Conservation (phyloP, 148 eudicot genomes). For the Salicornia ramosissima region DNA sequence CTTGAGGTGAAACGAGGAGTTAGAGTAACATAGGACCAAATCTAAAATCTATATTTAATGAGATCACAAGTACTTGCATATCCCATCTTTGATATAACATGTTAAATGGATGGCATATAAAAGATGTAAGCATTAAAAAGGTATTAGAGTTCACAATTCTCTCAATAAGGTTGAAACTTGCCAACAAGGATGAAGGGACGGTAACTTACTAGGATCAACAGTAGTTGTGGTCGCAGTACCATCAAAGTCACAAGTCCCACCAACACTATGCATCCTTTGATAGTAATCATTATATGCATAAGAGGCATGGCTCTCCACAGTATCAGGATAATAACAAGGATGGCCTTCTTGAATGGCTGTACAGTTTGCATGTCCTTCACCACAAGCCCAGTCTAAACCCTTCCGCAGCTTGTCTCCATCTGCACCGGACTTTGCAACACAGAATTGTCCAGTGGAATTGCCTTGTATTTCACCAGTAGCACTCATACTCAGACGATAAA, state of each 20-base stretch:
- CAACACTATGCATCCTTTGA: constrained; percentile 66
- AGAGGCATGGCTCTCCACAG: constrained; percentile 82
- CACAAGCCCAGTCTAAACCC: constrained; percentile 95
- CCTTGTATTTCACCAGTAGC: constrained; percentile 31
- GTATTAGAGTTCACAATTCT: neutral
- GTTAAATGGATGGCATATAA: neutral
- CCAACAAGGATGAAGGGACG: neutral
- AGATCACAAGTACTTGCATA: neutral
- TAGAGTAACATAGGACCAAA: no score
- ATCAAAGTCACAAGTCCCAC: constrained; percentile 92
- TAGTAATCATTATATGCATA: constrained; percentile 93
- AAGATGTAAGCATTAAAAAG: neutral
- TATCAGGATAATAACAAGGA: constrained; percentile 77
- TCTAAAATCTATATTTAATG: no score
- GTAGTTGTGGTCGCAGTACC: constrained; percentile 67
- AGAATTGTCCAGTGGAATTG: constrained; percentile 57
- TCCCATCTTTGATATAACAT: neutral
- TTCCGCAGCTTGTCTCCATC: constrained; percentile 50
- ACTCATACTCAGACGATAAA: constrained; percentile 55
- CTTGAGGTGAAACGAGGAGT: no score
- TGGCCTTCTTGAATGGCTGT: constrained; percentile 73
- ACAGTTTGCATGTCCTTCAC: constrained; percentile 82
- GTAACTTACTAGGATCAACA: constrained; percentile 80
- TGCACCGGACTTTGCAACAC: constrained; percentile 60
- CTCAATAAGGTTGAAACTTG: neutral